Conservation (phyloP, 192 early-diverging fungal genomes). For the Martensiomyces pterosporus region DNA sequence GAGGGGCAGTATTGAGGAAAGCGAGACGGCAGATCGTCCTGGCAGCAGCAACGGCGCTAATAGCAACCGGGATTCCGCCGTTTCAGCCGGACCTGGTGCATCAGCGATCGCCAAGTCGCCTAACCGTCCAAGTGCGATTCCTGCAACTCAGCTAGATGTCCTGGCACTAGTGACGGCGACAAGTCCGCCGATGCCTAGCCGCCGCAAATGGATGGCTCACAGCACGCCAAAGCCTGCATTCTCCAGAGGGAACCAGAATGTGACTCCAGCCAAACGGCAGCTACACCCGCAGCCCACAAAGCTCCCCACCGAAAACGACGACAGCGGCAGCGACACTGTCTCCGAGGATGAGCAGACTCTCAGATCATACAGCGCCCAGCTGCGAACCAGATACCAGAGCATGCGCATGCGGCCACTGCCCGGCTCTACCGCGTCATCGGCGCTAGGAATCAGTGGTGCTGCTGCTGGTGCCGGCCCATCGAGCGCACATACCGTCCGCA, state of each 20-base stretch:
- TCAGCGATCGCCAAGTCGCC: no score
- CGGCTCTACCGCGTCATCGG: not conserved
- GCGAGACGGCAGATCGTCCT: no score
- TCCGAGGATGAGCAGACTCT: slow-evolving; percentile 45
- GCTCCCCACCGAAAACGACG: not conserved
- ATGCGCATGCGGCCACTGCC: slow-evolving; percentile 21
- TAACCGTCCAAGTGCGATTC: slow-evolving; percentile 15
- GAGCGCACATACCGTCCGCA: not conserved
- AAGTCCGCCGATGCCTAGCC: slow-evolving; percentile 50
- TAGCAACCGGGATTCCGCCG: no score
- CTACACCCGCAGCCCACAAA: not conserved
- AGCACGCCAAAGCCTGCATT: slow-evolving; percentile 27
- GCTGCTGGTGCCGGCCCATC: no score
- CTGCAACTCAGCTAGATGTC: slow-evolving; percentile 45
- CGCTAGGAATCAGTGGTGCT: no score
- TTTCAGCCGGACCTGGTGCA: no score
- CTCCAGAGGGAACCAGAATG: not conserved
- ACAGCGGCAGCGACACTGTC: slow-evolving; percentile 40
- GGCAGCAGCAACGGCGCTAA: no score
- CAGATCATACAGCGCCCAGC: slow-evolving; percentile 39
- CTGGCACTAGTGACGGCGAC: slow-evolving; percentile 49
- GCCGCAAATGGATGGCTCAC: slow-evolving; percentile 28
- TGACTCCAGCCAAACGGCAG: not conserved
- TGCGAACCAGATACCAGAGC: slow-evolving; percentile 21
- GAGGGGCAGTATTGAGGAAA: no score